These are phyloP conservation scores for Lodderomyces beijingensis DNA, from an alignment of 1,139 yeast species.

Conservation along the genomic window DNA sequence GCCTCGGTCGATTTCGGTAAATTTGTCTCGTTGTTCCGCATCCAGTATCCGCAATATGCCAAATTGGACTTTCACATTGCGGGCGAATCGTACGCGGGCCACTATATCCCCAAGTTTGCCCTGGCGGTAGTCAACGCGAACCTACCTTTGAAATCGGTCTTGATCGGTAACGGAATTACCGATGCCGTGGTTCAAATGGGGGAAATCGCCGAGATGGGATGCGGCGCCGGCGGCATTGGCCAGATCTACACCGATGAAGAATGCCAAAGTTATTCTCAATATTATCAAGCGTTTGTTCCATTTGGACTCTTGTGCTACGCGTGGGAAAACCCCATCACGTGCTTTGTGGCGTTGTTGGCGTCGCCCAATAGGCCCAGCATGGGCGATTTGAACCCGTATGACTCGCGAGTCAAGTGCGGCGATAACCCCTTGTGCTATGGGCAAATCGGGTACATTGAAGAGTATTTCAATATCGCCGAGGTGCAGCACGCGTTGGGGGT, in stretches of 20 bases:
- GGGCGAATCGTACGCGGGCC: constrained; percentile 88
- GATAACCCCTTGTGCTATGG: constrained; percentile 70
- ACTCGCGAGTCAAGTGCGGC: constrained; percentile 75
- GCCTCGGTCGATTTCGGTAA: constrained; percentile 91
- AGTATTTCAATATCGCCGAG: constrained; percentile 27
- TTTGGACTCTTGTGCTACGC: constrained; percentile 77
- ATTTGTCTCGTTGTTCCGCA: constrained; percentile 76
- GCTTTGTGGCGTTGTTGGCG: constrained; percentile 81
- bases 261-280: constrained; percentile 6
- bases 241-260: constrained; percentile 18
- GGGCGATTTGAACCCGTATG: constrained; percentile 82
- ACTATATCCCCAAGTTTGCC: constrained; percentile 89
- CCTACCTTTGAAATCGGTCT: constrained; percentile 55
- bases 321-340: constrained; percentile 70
- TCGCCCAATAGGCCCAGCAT: constrained; percentile 13
- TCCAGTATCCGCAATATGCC: constrained; percentile 75
- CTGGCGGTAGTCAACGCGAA: constrained; percentile 47
- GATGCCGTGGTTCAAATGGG: constrained; percentile 81
- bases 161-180: constrained; percentile 90
- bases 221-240: constrained; percentile 66
- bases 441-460: constrained; percentile 25
- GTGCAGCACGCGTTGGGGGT: constrained; percentile 46
- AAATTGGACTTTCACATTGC: constrained; percentile 76
- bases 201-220: constrained; percentile 87
- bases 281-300: constrained; percentile 72